Evolutionary conservation across 768 basidiomycete species (phyloP).

Genomic region (Ephemerocybe angulata): DNA sequence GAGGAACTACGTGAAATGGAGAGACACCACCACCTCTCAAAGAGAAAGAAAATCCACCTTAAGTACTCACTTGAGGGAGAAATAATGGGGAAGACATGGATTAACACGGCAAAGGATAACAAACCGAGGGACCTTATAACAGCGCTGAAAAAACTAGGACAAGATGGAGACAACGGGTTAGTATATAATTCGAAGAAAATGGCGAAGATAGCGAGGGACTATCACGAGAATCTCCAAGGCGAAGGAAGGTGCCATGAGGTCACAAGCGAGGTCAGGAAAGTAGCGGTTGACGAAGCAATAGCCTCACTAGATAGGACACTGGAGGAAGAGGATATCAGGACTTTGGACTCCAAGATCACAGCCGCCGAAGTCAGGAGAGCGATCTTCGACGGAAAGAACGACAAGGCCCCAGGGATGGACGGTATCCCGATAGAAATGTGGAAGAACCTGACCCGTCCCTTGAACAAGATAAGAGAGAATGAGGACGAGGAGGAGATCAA

Average conservation of each 20-base stretch:
- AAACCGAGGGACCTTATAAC: slow-evolving; percentile 5
- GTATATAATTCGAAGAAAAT: slow-evolving; percentile 23
- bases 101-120: not conserved
- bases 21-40: not conserved
- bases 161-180: slow-evolving; percentile 4
- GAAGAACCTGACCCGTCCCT: slow-evolving; percentile 8
- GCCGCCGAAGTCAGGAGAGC: slow-evolving; percentile 26
- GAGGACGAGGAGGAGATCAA: slow-evolving; percentile 23
- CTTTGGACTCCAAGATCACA: slow-evolving; percentile 18
- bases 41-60: not conserved
- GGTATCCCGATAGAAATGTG: too few relatives aligned
- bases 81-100: slow-evolving; percentile 9
- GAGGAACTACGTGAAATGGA: not conserved
- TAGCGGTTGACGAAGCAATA: slow-evolving; percentile 1
- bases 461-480: slow-evolving; percentile 5
- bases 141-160: slow-evolving; percentile 5
- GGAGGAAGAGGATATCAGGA: not conserved
- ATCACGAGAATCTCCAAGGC: slow-evolving; percentile 27
- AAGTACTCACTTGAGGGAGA: slow-evolving; percentile 6
- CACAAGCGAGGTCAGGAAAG: slow-evolving; percentile 2
- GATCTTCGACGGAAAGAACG: slow-evolving; percentile 2
- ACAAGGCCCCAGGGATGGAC: too few relatives aligned
- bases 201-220: slow-evolving; percentile 26
- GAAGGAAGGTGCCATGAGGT: not conserved
- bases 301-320: not conserved